Evolutionary conservation across 208 protist genomes (phyloP).

Genomic region (Herpetomonas tarakana): DNA sequence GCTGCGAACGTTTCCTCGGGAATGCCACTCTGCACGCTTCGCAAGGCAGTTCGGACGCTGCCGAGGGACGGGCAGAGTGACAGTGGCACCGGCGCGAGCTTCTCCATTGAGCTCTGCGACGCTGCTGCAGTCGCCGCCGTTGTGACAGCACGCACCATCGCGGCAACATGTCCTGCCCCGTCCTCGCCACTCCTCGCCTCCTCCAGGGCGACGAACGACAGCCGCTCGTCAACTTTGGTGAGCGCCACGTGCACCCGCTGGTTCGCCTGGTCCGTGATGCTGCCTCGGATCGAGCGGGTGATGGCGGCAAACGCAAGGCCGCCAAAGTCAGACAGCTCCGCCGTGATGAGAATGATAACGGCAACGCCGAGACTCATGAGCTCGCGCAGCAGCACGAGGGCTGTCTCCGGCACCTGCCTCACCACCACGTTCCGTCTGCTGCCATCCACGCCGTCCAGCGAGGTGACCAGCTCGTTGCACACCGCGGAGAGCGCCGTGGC

Average conservation of each 20-base stretch:
- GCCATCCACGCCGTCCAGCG: too few relatives aligned
- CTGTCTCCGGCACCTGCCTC: conserved; percentile 17
- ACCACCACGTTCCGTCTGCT: conserved; percentile 13
- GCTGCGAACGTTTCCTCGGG: too few relatives aligned
- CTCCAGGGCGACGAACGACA: conserved; percentile 2
- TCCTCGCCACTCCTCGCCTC: not conserved
- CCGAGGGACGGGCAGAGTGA: too few relatives aligned
- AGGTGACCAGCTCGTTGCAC: too few relatives aligned
- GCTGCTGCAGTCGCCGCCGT: too few relatives aligned
- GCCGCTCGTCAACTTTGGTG: conserved; percentile 51
- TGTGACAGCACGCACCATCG: conserved; percentile 5
- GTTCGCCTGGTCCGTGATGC: conserved; percentile 4
- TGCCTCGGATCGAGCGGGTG: conserved; percentile 22
- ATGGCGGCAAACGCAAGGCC: conserved; percentile 25
- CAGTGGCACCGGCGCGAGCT: too few relatives aligned
- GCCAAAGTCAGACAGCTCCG: conserved; percentile 36
- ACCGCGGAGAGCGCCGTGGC: conserved; percentile 15
- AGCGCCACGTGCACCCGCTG: conserved; percentile 39
- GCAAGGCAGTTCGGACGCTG: too few relatives aligned
- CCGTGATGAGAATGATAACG: conserved; percentile 36
- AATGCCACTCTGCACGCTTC: too few relatives aligned
- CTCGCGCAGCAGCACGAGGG: conserved; percentile 28
- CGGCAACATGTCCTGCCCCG: not conserved
- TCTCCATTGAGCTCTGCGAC: too few relatives aligned
- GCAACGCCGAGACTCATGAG: conserved; percentile 24